Evolutionary conservation across 2,329 filamentous ascomycete genomes (phyloP), one percentile per base, ranked within the genome.

Genomic region (Fusarium agapanthi): DNA sequence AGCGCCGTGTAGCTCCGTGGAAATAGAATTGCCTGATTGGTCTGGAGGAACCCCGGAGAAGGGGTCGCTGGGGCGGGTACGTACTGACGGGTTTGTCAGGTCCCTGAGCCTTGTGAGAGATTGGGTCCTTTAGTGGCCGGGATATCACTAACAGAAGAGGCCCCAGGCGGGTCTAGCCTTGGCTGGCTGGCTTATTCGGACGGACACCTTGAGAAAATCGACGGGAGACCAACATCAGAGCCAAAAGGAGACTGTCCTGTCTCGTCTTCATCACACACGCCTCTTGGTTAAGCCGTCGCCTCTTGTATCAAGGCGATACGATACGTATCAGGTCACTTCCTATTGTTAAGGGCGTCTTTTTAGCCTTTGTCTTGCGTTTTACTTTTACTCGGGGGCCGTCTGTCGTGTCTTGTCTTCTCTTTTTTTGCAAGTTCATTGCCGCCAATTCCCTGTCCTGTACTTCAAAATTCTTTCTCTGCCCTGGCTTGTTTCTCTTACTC

Each of bases 131-230:
- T 63, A 74, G 62, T 74, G 71, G 71, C 51, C 50, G 61, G 71
- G 71, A 59, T 65, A 34, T 58, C 62, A 74, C 71, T 74, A 72
- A 72, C 72, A 74, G 61, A 50, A 54, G 45, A 66, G 65, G 65
- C 61, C 71, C 58, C 60, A 55, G 71, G 71, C 69, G 71, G 73
- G 73, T 66, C 64, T 53, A 53, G 50, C 69, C 61, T 62, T 74
- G 63, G 69, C 67, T 72, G 80, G 32, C 32, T 34, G 32, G 80
- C 80, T 81, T 81, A 81, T 81, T 82, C 80, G 79, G 79, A 50
- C 30, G 78, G 79, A 50, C 80, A 81, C 77, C 79, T 81, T 73
- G 76, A 81, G 78, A 81, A 82, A 81, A 81, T 76, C 79, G 75
- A 80, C 65, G 62, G 75, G 71, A 71, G 71, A 69, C 79, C 74